A percentile compares a stretch with the other conserved stretches of the same genome.
These are phyloP conservation scores for Epicoccum nigrum DNA, from an alignment of 2,329 filamentous ascomycete species.

Conservation along the genomic window DNA sequence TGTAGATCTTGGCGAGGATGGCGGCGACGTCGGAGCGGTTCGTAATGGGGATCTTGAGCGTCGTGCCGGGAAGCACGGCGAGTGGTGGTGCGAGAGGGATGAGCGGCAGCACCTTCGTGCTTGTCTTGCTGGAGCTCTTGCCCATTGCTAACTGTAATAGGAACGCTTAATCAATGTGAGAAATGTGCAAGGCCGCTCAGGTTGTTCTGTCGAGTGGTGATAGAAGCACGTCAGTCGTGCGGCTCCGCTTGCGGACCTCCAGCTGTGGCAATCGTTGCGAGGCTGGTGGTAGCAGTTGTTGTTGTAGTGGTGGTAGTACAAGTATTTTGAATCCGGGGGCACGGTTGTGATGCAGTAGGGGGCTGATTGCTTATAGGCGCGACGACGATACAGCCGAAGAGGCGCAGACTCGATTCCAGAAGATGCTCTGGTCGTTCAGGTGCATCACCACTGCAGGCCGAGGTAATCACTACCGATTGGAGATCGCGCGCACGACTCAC, in stretches of 20 bases:
- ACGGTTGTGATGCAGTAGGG: neutral
- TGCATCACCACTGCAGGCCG: constrained; percentile 10
- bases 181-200: no score
- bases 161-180: neutral
- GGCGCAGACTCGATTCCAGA: constrained; percentile 24
- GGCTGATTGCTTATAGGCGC: neutral
- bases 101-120: constrained; percentile 66
- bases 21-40: constrained; percentile 87
- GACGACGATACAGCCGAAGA: constrained; percentile 1
- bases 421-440: constrained; percentile 22
- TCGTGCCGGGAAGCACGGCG: constrained; percentile 84
- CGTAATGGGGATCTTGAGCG: constrained; percentile 82
- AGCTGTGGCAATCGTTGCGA: constrained; percentile 4
- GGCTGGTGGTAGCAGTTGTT: constrained; percentile 1
- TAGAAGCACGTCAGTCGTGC: constrained; percentile 10
- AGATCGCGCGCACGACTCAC: neutral
- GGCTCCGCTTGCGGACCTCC: constrained; percentile 15
- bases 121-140: constrained; percentile 42
- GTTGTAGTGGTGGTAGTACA: constrained; percentile 6
- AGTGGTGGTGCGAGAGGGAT: constrained; percentile 81
- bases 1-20: constrained; percentile 84
- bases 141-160: constrained; percentile 34
- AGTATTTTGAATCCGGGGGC: neutral
- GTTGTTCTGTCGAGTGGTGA: constrained; percentile 12
- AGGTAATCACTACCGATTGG: constrained; percentile 15